Evolutionary conservation across 495 filamentous ascomycete species (phyloP).

Genomic region (Penicillium lagena): DNA sequence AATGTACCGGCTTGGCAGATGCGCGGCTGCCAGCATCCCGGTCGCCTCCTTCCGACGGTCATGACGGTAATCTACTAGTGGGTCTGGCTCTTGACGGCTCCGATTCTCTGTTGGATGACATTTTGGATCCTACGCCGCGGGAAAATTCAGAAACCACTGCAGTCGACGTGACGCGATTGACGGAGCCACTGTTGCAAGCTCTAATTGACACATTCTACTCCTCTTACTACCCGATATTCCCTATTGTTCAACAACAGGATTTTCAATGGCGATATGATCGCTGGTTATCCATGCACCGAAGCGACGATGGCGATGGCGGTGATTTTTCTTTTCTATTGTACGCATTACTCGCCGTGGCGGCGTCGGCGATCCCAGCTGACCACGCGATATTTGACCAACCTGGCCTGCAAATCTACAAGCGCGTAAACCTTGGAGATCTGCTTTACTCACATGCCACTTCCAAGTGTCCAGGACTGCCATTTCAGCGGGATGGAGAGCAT

Average conservation of each 20-base stretch:
- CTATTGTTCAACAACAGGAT: conserved; percentile 3
- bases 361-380: conserved; percentile 1
- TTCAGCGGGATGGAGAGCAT: not conserved
- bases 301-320: not conserved
- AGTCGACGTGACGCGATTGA: not conserved
- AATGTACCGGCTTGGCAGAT: no score
- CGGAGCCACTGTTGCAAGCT: conserved; percentile 1
- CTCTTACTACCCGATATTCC: conserved; percentile 9
- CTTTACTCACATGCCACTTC: conserved; percentile 1
- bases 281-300: not conserved
- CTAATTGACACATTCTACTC: conserved; percentile 8
- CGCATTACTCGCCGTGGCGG: conserved; percentile 8
- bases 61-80: no score
- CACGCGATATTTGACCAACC: conserved; percentile 4
- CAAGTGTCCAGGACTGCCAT: not conserved
- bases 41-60: no score
- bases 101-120: no score
- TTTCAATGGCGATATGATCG: conserved; percentile 6
- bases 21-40: no score
- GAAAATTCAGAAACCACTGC: not conserved
- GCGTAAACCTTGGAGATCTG: conserved; percentile 1
- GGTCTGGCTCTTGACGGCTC: no score
- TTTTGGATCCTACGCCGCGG: not conserved
- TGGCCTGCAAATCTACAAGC: not conserved
- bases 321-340: conserved; percentile 4